Conservation (phyloP, 2,329 filamentous ascomycete genomes). For the Sporothrix protearum region DNA sequence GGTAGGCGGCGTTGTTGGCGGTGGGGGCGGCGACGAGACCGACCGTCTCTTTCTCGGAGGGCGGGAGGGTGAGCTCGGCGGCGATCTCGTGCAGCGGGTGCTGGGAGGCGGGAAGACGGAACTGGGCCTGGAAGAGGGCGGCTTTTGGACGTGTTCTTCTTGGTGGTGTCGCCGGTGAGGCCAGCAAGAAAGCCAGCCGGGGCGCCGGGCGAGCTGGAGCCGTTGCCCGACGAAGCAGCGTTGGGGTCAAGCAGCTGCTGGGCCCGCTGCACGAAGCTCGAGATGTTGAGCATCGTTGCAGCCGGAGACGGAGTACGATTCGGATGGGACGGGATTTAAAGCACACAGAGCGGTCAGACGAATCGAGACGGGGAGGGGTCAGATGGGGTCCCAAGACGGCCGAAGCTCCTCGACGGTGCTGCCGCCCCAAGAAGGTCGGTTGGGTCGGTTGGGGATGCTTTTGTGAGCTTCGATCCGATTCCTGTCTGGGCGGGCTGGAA, state of each 20-base stretch:
- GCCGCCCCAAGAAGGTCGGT: neutral
- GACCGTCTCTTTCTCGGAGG: constrained; percentile 34
- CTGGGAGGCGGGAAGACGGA: constrained; percentile 88
- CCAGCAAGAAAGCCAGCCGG: constrained; percentile 29
- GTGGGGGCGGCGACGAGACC: constrained; percentile 16
- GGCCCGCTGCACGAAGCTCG: constrained; percentile 89
- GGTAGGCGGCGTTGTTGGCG: constrained; percentile 65
- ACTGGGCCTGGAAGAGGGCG: constrained; percentile 90
- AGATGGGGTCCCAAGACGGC: neutral
- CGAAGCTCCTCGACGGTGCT: constrained; percentile 7
- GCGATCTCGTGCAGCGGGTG: constrained; percentile 94
- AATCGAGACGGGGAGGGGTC: neutral
- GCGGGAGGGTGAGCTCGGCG: constrained; percentile 85
- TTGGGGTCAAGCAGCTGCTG: constrained; percentile 89
- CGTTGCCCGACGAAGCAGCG: constrained; percentile 48
- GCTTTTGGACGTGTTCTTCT: constrained; percentile 75
- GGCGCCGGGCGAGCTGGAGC: constrained; percentile 21
- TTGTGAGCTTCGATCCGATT: neutral
- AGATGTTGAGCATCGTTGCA: constrained; percentile 54
- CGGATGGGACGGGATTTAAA: neutral
- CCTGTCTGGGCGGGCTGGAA: neutral
- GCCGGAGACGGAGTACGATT: neutral
- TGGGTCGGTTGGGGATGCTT: neutral
- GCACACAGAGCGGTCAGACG: neutral
- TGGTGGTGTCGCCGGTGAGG: constrained; percentile 62